phyloP scores from a whole-genome alignment of 805 yeast species.

The Candida coleopterorum region DNA sequence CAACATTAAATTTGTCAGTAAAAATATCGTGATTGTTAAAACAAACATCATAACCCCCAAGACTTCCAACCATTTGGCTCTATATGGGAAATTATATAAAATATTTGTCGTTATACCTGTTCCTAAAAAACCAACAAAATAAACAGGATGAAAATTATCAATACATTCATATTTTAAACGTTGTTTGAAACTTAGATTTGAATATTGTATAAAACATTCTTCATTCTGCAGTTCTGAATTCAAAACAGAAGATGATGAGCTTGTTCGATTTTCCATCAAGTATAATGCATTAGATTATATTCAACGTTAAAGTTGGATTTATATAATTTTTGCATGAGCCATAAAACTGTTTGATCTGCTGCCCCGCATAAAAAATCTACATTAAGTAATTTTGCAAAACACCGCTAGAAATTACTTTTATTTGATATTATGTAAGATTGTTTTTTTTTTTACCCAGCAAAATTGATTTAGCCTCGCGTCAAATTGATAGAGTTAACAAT shows the following conservation, averaged over 20 bases:
- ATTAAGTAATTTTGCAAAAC: no score
- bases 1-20: slow-evolving; percentile 39
- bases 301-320: no score
- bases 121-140: slow-evolving; percentile 67
- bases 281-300: no score
- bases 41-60: slow-evolving; percentile 61
- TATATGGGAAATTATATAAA: slow-evolving; percentile 59
- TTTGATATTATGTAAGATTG: no score
- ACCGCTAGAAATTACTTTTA: not conserved
- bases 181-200: not conserved
- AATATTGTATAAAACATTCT: not conserved
- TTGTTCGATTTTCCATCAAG: not conserved
- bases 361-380: no score
- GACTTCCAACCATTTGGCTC: slow-evolving; percentile 49
- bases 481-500: no score
- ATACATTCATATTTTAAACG: slow-evolving; percentile 12
- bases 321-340: no score
- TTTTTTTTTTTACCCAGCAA: no score
- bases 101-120: slow-evolving; percentile 63
- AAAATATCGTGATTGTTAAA: slow-evolving; percentile 45
- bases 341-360: no score
- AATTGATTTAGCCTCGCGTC: no score
- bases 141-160: slow-evolving; percentile 38
- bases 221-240: not conserved
- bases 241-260: not conserved